Evolutionary conservation across 2,329 filamentous ascomycete genomes (phyloP).

Genomic region (Cadophora gregata): DNA sequence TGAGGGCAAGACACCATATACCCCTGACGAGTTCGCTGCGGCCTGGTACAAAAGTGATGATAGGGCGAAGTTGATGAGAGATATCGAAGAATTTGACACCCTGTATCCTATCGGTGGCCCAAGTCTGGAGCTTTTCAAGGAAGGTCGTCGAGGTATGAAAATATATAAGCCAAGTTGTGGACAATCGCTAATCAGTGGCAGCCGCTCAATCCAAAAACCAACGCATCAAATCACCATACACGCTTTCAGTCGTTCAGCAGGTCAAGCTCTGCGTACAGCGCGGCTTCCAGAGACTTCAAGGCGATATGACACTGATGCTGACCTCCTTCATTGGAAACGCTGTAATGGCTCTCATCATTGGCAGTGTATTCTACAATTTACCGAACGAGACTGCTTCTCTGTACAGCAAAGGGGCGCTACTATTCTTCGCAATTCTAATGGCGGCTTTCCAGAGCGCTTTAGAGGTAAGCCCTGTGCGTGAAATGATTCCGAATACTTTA

Average conservation of each 20-base stretch:
- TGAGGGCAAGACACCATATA: conserved; percentile 61
- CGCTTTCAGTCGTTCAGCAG: conserved; percentile 78
- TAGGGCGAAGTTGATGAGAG: conserved; percentile 50
- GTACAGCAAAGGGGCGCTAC: conserved; percentile 64
- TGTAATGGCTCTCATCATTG: conserved; percentile 67
- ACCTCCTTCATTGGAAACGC: conserved; percentile 46
- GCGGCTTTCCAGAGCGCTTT: conserved; percentile 67
- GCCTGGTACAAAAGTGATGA: conserved; percentile 55
- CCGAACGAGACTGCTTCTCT: conserved; percentile 58
- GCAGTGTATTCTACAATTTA: conserved; percentile 69
- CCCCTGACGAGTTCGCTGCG: conserved; percentile 59
- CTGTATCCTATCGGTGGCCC: conserved; percentile 40
- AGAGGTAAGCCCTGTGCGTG: conserved; percentile 49
- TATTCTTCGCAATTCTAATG: conserved; percentile 73
- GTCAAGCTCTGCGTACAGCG: conserved; percentile 80
- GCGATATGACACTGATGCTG: conserved; percentile 75
- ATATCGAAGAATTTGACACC: conserved; percentile 60
- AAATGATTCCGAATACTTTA: neutral
- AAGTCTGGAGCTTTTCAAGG: conserved; percentile 47
- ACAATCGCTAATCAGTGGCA: conserved; percentile 9
- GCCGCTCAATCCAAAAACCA: conserved; percentile 38
- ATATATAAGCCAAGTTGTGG: neutral
- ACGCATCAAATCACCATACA: conserved; percentile 79
- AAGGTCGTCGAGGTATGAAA: conserved; percentile 45
- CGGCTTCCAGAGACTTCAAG: conserved; percentile 76